A percentile compares a stretch with the other conserved stretches of the same genome.
These are phyloP conservation scores for Elsinoe arachidis DNA, from an alignment of 2,329 filamentous ascomycete species.

Conservation along the genomic window DNA sequence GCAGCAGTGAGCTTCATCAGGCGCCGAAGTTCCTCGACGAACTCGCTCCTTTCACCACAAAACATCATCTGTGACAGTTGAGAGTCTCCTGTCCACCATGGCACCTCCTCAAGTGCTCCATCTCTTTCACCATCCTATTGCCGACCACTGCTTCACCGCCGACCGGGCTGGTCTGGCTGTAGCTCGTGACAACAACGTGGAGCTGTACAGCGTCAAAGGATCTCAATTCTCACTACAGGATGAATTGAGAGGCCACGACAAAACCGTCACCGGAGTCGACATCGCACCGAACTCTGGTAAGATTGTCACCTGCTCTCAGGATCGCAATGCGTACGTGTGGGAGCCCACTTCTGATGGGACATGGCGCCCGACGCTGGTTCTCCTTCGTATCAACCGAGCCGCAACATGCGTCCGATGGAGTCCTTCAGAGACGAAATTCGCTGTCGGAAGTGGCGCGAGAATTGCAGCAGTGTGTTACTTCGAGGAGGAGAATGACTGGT, in stretches of 20 bases:
- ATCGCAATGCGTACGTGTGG: conserved; percentile 97
- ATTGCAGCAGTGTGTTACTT: conserved; percentile 98
- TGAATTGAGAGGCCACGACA: conserved; percentile 93
- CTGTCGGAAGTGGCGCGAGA: conserved; percentile 88
- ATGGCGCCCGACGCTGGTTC: conserved; percentile 94
- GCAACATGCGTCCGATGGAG: conserved; percentile 97
- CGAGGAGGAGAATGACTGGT: conserved; percentile 99
- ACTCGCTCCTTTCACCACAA: background rate
- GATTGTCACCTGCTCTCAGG: conserved; percentile 97
- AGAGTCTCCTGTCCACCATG: conserved; percentile 94
- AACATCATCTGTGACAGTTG: conserved; percentile 63
- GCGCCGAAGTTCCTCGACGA: background rate
- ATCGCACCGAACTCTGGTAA: conserved; percentile 84
- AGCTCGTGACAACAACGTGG: conserved; percentile 78
- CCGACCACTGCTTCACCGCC: conserved; percentile 95
- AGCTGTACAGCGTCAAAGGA: conserved; percentile 71
- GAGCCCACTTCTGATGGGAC: conserved; percentile 77
- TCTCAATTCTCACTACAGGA: conserved; percentile 75
- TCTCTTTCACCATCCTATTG: conserved; percentile 91
- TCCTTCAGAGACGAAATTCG: conserved; percentile 93
- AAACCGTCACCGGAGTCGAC: conserved; percentile 91
- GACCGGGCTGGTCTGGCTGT: conserved; percentile 85
- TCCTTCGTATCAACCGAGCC: conserved; percentile 92
- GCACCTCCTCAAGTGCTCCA: conserved; percentile 84
- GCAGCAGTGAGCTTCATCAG: background rate